Evolutionary conservation across 2,329 filamentous ascomycete species (phyloP), one percentile per base, ranked within the genome.

Genomic region (Penicillium verrucosum): DNA sequence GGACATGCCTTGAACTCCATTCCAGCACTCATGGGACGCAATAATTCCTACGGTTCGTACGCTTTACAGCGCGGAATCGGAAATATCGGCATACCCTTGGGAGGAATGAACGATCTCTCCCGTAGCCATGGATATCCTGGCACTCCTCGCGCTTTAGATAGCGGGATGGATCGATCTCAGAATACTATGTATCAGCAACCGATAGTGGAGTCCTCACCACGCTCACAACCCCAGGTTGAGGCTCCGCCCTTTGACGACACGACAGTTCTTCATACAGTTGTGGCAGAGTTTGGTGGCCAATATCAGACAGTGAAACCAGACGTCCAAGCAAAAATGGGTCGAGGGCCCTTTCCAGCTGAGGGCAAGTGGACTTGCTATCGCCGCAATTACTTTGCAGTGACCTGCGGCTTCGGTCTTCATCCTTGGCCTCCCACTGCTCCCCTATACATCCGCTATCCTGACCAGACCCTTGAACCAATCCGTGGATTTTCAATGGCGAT

Each of bases 351-450:
- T 70, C 78, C 86, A 36, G 83, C 82, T 4, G 92, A 95, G 54
- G 81, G 84, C 18, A 90, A 92, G 65, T 96, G 91, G 91, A 96
- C 92, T 0, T 96, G 92, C 76, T 96, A 96, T 71, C 83, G 92
- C 34, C 83, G 92, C 42, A 96, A 96, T 72, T 96, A 96, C 75
- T 94, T 96, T 71, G 88, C 89, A 0, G 91, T 94, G 51, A 85
- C 87, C 50, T 93, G 90, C 72, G 90, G 88, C 3, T 96, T 88
- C 74, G 82, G 82, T 12, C 77, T 96, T 25, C 80, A 81, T 40
- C 89, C 89, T 75, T 87, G 77, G 79, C 79, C 69, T 71, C 66
- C 66, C 71, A 74, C 51, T 73, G 77, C 54, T 78, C 83, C 85
- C 27, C 75, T 87, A 1, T 89, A 84, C 65, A 73, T 87, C 50